Conservation (phyloP, 1,284 basidiomycete genomes). For the Melampsora larici-populina region DNA sequence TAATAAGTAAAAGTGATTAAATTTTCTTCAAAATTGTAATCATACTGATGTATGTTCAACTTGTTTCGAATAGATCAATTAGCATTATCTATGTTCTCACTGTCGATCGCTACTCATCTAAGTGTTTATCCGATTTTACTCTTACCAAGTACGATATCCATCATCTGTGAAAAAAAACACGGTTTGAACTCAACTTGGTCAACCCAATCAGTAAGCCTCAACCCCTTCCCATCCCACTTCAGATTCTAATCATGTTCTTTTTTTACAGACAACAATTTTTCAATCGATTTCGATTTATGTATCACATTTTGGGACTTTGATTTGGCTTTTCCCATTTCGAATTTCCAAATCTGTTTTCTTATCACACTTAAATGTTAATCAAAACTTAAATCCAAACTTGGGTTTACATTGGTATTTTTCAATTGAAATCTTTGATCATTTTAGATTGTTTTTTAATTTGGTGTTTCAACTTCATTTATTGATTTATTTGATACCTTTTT, state of each 20-base stretch:
- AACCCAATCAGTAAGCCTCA: background rate
- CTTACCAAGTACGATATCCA: constrained; percentile 53
- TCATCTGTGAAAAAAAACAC: constrained; percentile 1
- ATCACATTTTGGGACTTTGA: constrained; percentile 27
- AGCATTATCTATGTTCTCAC: constrained; percentile 62
- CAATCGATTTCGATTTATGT: constrained; percentile 22
- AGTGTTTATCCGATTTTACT: constrained; percentile 70
- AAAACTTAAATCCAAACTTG: constrained; percentile 75
- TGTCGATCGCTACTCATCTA: constrained; percentile 69
- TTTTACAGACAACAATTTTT: constrained; percentile 54
- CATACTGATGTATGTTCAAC: background rate
- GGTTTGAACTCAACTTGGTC: background rate
- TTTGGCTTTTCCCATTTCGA: constrained; percentile 54
- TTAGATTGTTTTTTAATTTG: constrained; percentile 88
- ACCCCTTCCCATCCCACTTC: background rate
- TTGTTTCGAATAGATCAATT: constrained; percentile 58
- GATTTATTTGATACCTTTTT: constrained; percentile 78
- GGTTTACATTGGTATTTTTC: constrained; percentile 99
- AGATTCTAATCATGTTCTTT: constrained; percentile 59
- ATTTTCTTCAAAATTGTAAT: too few species aligned
- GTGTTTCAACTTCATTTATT: constrained; percentile 86
- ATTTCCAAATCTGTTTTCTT: constrained; percentile 50
- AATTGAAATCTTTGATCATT: constrained; percentile 99
- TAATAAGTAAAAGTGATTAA: too few species aligned
- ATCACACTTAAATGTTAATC: constrained; percentile 45